A percentile compares a stretch with the other conserved stretches of the same genome.
Evolutionary conservation across 768 basidiomycete genomes (phyloP).

Genomic region (Russula dissimulans): DNA sequence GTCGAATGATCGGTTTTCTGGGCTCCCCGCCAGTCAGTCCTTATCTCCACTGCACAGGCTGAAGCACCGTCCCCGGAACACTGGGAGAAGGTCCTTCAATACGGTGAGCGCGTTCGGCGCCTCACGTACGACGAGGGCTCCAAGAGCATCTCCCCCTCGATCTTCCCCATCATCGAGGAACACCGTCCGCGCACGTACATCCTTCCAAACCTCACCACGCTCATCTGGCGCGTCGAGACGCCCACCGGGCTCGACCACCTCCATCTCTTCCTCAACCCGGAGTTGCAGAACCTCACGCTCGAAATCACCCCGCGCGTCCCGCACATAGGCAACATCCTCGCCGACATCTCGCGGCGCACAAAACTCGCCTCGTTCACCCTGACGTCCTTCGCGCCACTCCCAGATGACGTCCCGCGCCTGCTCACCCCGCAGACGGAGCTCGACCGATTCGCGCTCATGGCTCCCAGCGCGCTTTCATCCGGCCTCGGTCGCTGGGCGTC

Average conservation of each 20-base stretch:
- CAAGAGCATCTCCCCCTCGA: conserved; percentile 51
- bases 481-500: conserved; percentile 68
- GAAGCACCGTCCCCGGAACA: conserved; percentile 56
- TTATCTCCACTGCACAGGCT: conserved; percentile 31
- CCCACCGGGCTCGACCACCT: conserved; percentile 56
- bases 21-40: neutral
- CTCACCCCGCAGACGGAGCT: conserved; percentile 48
- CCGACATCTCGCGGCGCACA: conserved; percentile 52
- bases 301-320: conserved; percentile 53
- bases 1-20: conserved; percentile 22
- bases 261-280: conserved; percentile 56
- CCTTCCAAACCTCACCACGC: conserved; percentile 57
- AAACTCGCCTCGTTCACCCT: conserved; percentile 62
- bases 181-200: conserved; percentile 53
- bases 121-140: conserved; percentile 61
- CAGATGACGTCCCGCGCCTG: conserved; percentile 62
- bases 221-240: conserved; percentile 67
- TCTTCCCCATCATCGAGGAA: conserved; percentile 61
- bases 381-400: conserved; percentile 57
- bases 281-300: conserved; percentile 49
- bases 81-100: conserved; percentile 57
- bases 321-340: conserved; percentile 51
- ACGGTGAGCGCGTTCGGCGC: conserved; percentile 58
- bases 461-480: conserved; percentile 66
- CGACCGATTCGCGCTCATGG: conserved; percentile 56